These are phyloP conservation scores for Cytospora mali DNA, from an alignment of 2,329 filamentous ascomycete species.

Conservation along the genomic window DNA sequence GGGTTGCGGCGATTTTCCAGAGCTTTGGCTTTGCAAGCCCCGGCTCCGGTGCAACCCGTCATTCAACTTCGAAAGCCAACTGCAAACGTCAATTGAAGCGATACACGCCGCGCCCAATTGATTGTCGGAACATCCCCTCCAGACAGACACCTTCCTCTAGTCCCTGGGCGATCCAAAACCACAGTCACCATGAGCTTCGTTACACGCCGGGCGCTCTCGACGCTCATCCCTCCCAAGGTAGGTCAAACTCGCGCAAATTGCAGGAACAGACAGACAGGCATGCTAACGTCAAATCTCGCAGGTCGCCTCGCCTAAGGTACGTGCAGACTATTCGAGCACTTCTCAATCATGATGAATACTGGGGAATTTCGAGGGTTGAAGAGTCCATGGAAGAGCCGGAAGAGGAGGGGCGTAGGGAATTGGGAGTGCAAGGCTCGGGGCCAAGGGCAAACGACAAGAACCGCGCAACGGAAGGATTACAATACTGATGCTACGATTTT, in stretches of 20 bases:
- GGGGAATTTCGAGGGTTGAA: neutral
- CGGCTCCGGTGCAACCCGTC: slow-evolving; percentile 25
- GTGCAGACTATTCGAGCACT: slow-evolving; percentile 39
- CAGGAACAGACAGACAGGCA: slow-evolving; percentile 18
- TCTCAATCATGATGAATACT: neutral
- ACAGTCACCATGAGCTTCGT: slow-evolving; percentile 85
- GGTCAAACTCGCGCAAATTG: slow-evolving; percentile 32
- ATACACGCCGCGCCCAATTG: slow-evolving; percentile 40
- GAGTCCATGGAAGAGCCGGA: neutral
- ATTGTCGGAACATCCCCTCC: slow-evolving; percentile 32
- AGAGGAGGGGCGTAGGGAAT: neutral
- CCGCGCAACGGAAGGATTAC: neutral
- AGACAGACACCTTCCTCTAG: neutral
- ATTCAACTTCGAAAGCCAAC: slow-evolving; percentile 19
- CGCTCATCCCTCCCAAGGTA: slow-evolving; percentile 99
- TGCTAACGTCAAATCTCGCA: slow-evolving; percentile 48
- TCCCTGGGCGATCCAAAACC: slow-evolving; percentile 27
- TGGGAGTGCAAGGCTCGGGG: neutral
- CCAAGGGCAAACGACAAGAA: neutral
- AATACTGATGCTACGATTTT: slow-evolving; percentile 10
- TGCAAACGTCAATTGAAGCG: slow-evolving; percentile 32
- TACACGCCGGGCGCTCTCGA: slow-evolving; percentile 88
- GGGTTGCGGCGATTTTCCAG: slow-evolving; percentile 39
- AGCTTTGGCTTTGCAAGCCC: slow-evolving; percentile 34
- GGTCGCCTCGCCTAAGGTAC: slow-evolving; percentile 84